phyloP scores from a whole-genome alignment of 2,329 filamentous ascomycete genomes.

The Aureobasidium zeae region DNA sequence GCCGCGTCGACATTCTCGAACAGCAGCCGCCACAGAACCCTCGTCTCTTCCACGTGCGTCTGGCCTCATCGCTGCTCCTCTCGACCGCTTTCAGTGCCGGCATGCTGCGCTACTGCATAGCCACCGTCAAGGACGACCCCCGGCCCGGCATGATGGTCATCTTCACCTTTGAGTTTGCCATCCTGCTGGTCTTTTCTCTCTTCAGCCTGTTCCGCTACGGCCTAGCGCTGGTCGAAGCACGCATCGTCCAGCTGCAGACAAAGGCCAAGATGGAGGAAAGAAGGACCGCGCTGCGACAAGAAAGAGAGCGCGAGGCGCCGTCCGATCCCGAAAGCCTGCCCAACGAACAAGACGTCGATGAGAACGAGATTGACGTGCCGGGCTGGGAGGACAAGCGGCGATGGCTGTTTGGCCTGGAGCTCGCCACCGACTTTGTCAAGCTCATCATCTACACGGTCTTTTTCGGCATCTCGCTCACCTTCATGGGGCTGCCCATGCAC shows the following conservation, averaged over 20 bases:
- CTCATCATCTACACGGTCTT: slow-evolving; percentile 82
- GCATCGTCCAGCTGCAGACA: slow-evolving; percentile 66
- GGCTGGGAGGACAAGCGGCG: slow-evolving; percentile 96
- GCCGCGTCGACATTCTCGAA: slow-evolving; percentile 85
- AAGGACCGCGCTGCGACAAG: slow-evolving; percentile 53
- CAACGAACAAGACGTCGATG: slow-evolving; percentile 68
- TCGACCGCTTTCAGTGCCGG: slow-evolving; percentile 71
- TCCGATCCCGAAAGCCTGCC: slow-evolving; percentile 42
- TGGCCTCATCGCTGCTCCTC: slow-evolving; percentile 67
- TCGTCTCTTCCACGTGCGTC: slow-evolving; percentile 72
- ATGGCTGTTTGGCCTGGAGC: slow-evolving; percentile 80
- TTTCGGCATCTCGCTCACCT: slow-evolving; percentile 84
- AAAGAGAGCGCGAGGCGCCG: slow-evolving; percentile 38
- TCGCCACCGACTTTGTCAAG: slow-evolving; percentile 75
- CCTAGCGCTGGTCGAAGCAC: slow-evolving; percentile 67
- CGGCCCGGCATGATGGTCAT: slow-evolving; percentile 99
- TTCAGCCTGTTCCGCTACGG: slow-evolving; percentile 72
- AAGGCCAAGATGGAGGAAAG: slow-evolving; percentile 57
- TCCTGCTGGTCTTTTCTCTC: slow-evolving; percentile 68
- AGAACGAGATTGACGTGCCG: slow-evolving; percentile 88
- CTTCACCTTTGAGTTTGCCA: slow-evolving; percentile 96
- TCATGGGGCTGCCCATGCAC: slow-evolving; percentile 92
- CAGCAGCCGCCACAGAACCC: slow-evolving; percentile 90
- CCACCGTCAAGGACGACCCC: slow-evolving; percentile 75
- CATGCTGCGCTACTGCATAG: slow-evolving; percentile 72